phyloP scores from a whole-genome alignment of 805 yeast species.

The Lipomyces chichibuensis region DNA sequence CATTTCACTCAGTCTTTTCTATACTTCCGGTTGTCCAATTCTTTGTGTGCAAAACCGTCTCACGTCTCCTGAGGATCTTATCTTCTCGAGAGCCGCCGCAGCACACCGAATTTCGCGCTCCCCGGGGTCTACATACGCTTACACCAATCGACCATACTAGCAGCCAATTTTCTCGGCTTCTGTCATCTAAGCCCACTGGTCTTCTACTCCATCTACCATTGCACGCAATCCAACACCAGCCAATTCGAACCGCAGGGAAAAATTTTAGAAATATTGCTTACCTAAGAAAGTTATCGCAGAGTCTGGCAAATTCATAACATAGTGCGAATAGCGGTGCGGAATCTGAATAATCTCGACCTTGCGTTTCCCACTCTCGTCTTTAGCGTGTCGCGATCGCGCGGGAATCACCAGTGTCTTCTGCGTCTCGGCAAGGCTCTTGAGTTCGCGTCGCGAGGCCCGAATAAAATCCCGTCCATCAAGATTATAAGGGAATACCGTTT shows the following conservation, averaged over 20 bases:
- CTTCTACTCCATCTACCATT: neutral
- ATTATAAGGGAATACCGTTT: constrained; percentile 65
- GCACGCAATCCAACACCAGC: neutral
- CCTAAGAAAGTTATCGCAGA: constrained; percentile 73
- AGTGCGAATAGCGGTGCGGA: constrained; percentile 64
- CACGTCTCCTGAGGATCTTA: neutral
- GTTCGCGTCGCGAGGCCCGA: constrained; percentile 36
- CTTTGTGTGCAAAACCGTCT: neutral
- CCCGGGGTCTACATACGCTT: too few relatives aligned
- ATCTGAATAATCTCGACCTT: constrained; percentile 39
- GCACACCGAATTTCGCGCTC: neutral
- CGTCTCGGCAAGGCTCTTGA: constrained; percentile 20
- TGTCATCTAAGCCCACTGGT: neutral
- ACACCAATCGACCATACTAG: neutral
- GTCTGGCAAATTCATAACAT: constrained; percentile 95
- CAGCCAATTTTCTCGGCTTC: neutral
- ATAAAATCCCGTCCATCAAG: constrained; percentile 86
- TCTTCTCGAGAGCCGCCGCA: neutral
- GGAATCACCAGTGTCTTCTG: constrained; percentile 14
- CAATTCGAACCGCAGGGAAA: neutral
- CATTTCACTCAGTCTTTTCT: neutral
- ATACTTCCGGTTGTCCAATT: neutral
- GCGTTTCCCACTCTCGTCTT: constrained; percentile 2
- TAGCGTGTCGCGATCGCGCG: constrained; percentile 8
- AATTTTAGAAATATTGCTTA: constrained; percentile 14